Evolutionary conservation across 2,329 filamentous ascomycete species (phyloP).

Genomic region (Rugonectria rugulosa): DNA sequence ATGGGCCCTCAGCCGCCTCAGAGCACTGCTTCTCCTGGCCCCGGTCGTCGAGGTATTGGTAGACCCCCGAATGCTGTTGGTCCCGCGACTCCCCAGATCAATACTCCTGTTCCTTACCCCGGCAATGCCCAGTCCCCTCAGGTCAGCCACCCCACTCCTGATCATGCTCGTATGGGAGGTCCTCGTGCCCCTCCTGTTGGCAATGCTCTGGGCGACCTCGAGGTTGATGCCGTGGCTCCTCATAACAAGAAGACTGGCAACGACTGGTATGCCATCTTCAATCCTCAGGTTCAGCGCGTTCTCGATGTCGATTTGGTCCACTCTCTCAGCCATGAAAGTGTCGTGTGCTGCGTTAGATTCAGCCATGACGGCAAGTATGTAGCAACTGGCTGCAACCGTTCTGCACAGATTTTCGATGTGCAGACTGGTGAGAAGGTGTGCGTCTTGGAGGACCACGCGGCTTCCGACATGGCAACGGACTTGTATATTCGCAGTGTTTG

Average conservation of each 20-base stretch:
- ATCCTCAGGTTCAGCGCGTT: slow-evolving; percentile 86
- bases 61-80: slow-evolving; percentile 69
- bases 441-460: slow-evolving; percentile 86
- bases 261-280: slow-evolving; percentile 98
- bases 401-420: slow-evolving; percentile 99
- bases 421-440: slow-evolving; percentile 86
- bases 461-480: slow-evolving; percentile 82
- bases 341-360: slow-evolving; percentile 98
- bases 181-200: slow-evolving; percentile 59
- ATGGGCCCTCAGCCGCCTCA: slow-evolving; percentile 85
- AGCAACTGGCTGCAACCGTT: slow-evolving; percentile 95
- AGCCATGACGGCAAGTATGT: slow-evolving; percentile 95
- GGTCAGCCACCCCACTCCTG: slow-evolving; percentile 83
- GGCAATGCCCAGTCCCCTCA: slow-evolving; percentile 85
- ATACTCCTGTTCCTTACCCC: slow-evolving; percentile 85
- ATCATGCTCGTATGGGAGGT: slow-evolving; percentile 64
- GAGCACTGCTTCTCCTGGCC: slow-evolving; percentile 86
- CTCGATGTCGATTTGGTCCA: slow-evolving; percentile 95
- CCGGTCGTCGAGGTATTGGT: slow-evolving; percentile 75
- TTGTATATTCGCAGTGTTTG: slow-evolving; percentile 98
- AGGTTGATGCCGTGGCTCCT: slow-evolving; percentile 83
- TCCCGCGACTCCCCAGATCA: slow-evolving; percentile 91
- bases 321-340: slow-evolving; percentile 91
- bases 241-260: slow-evolving; percentile 87
- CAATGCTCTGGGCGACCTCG: slow-evolving; percentile 81